phyloP scores from a whole-genome alignment of 148 eudicot genomes.

The Cornus suecica region DNA sequence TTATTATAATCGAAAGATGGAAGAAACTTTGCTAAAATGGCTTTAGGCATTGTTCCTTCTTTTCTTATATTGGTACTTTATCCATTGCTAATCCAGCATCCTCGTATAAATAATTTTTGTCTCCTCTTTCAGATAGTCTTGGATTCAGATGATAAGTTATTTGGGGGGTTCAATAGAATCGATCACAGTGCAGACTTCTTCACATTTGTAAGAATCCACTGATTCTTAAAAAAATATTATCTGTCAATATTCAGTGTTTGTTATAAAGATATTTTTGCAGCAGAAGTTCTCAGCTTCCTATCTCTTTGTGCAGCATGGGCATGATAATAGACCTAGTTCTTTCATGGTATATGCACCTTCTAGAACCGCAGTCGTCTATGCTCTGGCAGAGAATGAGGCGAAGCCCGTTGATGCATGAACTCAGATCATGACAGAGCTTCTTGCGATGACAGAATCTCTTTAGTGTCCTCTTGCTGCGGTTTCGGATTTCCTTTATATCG shows the following conservation, averaged over 20 bases:
- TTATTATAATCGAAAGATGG: background rate
- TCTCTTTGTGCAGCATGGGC: conserved; percentile 57
- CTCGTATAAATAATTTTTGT: conserved; percentile 19
- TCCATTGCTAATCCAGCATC: background rate
- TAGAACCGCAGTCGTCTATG: conserved; percentile 86
- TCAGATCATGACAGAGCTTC: background rate
- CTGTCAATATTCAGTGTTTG: background rate
- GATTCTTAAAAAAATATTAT: background rate
- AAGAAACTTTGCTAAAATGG: background rate
- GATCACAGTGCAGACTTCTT: conserved; percentile 68
- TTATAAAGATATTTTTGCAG: background rate
- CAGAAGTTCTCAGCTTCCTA: background rate
- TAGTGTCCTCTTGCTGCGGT: background rate
- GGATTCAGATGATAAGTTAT: conserved; percentile 72
- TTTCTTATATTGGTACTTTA: background rate
- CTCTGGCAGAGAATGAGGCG: conserved; percentile 40
- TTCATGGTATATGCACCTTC: conserved; percentile 77
- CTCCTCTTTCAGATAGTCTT: conserved; percentile 61
- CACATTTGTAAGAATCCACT: conserved; percentile 54
- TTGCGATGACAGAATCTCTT: background rate
- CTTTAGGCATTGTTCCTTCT: background rate
- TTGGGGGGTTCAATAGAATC: conserved; percentile 84
- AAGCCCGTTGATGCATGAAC: conserved; percentile 7
- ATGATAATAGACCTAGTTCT: conserved; percentile 72
- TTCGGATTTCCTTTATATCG: too few relatives aligned